Evolutionary conservation across 2,329 filamentous ascomycete genomes (phyloP).

Genomic region (Xylariaceae sp.): DNA sequence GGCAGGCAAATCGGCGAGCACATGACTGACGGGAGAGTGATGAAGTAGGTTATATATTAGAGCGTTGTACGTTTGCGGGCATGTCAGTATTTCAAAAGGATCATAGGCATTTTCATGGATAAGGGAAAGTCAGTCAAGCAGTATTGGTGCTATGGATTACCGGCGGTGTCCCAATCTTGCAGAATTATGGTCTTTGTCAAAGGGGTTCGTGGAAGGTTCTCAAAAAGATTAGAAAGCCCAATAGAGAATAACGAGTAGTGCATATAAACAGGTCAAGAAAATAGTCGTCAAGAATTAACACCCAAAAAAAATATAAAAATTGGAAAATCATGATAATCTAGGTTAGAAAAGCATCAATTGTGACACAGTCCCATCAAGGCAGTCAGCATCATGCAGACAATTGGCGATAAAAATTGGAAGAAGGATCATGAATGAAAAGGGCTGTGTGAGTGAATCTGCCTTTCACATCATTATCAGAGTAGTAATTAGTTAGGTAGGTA

Average conservation of each 20-base stretch:
- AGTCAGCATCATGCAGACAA: constrained; percentile 2
- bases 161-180: constrained; percentile 8
- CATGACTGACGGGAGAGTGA: constrained; percentile 11
- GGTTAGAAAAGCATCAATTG: no score
- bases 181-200: constrained; percentile 12
- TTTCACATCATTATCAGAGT: no score
- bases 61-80: constrained; percentile 25
- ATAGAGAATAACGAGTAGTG: constrained; percentile 23
- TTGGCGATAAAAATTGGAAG: constrained; percentile 4
- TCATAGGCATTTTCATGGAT: constrained; percentile 22
- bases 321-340: not conserved
- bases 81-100: constrained; percentile 24
- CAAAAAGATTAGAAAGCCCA: constrained; percentile 24
- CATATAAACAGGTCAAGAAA: no score
- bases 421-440: constrained; percentile 7
- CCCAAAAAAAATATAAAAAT: constrained; percentile 2
- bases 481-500: constrained; percentile 1
- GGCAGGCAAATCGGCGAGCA: no score
- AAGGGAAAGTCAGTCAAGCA: constrained; percentile 20
- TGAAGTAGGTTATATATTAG: constrained; percentile 25
- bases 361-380: no score
- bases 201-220: constrained; percentile 11
- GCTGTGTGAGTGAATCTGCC: constrained; percentile 2
- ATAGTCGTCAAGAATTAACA: constrained; percentile 24
- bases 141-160: constrained; percentile 17